phyloP scores from a whole-genome alignment of 768 basidiomycete genomes.

The Solioccasus polychromus region DNA sequence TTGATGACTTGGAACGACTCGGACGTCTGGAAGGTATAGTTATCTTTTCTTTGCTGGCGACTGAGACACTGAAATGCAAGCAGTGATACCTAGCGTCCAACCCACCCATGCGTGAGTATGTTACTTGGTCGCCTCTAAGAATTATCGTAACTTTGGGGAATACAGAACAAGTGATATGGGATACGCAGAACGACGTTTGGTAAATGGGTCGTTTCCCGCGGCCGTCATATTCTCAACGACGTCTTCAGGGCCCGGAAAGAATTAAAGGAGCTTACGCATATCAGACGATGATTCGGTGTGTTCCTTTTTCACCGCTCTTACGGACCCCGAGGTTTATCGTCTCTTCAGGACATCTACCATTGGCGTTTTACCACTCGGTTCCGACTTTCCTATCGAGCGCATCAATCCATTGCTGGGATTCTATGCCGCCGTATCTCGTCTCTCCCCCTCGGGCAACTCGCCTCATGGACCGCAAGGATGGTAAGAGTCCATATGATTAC shows the following conservation, averaged over 20 bases:
- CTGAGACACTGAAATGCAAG: not conserved
- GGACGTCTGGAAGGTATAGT: constrained; percentile 69
- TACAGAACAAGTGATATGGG: constrained; percentile 84
- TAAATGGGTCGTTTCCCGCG: constrained; percentile 24
- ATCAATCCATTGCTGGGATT: constrained; percentile 89
- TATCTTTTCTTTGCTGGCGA: not conserved
- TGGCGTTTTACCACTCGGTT: constrained; percentile 75
- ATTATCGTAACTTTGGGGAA: not conserved
- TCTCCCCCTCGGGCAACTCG: constrained; percentile 64
- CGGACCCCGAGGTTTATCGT: not conserved
- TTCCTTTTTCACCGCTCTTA: not conserved
- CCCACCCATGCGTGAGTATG: constrained; percentile 80
- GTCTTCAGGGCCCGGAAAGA: constrained; percentile 67
- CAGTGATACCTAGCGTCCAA: constrained; percentile 90
- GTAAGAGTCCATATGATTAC: constrained; percentile 39
- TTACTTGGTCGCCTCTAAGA: not conserved
- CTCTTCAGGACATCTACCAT: constrained; percentile 45
- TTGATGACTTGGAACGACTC: constrained; percentile 64
- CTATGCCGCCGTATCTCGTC: constrained; percentile 81
- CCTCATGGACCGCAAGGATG: constrained; percentile 85
- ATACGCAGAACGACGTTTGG: constrained; percentile 83
- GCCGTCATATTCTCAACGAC: not conserved
- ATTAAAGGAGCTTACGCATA: constrained; percentile 92
- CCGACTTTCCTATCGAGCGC: constrained; percentile 92
- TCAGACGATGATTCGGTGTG: constrained; percentile 68